Base-by-base conservation (phyloP, 2,329 filamentous ascomycete species). In the Nemania bipapillata region DNA sequence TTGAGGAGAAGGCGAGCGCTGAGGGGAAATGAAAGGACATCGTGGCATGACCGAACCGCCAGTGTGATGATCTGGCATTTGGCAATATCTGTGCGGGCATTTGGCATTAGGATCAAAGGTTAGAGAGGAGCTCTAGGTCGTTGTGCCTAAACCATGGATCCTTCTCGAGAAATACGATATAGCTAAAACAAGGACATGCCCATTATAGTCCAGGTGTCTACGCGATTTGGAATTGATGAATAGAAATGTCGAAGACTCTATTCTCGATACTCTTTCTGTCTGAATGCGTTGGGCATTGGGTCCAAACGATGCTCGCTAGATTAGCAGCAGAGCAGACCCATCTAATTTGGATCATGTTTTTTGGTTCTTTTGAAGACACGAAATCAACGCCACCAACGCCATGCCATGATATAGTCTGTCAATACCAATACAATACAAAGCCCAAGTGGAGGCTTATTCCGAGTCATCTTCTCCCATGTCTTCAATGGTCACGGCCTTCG, bases 331-430 rank as follows among this genome's bases (percentile, higher is more conserved):
- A 49, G 57, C 47, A 35, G 61, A 47, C 59, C 53, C 22, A 26
- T 59, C 65, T 59, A 63, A 52, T 57, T 35, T 60, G 35, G 37
- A 45, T 56, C 24, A 8, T 40, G 35, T n/a, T 15, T 28, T 65
- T 64, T 26, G 57, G n/a, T 64, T 24, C 54, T 28, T 20, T 52
- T 50, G n/a, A 20, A 45, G 26, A 59, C 63, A 65, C 22, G 53
- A 65, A 65, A 61, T 61, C 40, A 75, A 77, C 74, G 70, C 75
- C 76, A 28, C 75, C 71, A 78, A 78, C 76, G 75, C 76, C 76
- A 72, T 76, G 74, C 75, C 74, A 70, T 71, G 61, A 77, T 76
- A 73, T 74, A 74, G 72, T 74, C 62, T 61, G 63, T 49, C 61
- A 50, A 56, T 71, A 59, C 72, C 57, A 70, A 73, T 73, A 77